Evolutionary conservation across 495 filamentous ascomycete species (phyloP).

Genomic region (Podospora conica): DNA sequence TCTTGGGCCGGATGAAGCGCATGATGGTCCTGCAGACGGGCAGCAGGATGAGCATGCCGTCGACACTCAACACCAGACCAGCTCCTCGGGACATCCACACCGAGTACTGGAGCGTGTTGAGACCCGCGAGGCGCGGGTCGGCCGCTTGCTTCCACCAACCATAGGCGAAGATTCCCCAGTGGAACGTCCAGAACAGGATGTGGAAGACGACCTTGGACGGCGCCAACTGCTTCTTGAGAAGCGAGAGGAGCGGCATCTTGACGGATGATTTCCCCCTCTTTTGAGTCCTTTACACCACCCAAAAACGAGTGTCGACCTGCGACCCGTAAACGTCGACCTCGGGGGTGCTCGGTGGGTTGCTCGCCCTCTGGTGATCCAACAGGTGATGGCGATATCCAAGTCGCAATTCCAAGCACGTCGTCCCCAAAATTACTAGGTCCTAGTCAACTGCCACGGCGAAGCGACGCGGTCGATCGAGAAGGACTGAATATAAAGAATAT

Average conservation of each 20-base stretch:
- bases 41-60: conserved; percentile 80
- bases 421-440: conserved; percentile 15
- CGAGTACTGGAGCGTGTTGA: conserved; percentile 80
- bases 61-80: conserved; percentile 72
- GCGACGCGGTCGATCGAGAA: conserved; percentile 7
- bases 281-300: conserved; percentile 12
- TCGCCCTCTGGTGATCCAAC: conserved; percentile 11
- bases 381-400: conserved; percentile 12
- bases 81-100: conserved; percentile 97
- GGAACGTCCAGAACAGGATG: conserved; percentile 75
- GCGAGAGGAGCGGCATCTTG: conserved; percentile 37
- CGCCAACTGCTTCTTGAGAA: conserved; percentile 56
- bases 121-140: conserved; percentile 58
- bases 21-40: conserved; percentile 93
- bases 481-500: conserved; percentile 25
- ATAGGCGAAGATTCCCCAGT: conserved; percentile 72
- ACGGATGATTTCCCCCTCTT: conserved; percentile 22
- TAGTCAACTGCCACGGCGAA: conserved; percentile 2
- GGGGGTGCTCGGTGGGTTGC: conserved; percentile 15
- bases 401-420: conserved; percentile 11
- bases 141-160: conserved; percentile 82
- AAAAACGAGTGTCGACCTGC: conserved; percentile 46
- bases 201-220: conserved; percentile 71
- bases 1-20: conserved; percentile 75
- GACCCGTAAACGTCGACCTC: conserved; percentile 32